phyloP scores from a whole-genome alignment of 441 rosid genomes.

The Aquilaria agallochum region DNA sequence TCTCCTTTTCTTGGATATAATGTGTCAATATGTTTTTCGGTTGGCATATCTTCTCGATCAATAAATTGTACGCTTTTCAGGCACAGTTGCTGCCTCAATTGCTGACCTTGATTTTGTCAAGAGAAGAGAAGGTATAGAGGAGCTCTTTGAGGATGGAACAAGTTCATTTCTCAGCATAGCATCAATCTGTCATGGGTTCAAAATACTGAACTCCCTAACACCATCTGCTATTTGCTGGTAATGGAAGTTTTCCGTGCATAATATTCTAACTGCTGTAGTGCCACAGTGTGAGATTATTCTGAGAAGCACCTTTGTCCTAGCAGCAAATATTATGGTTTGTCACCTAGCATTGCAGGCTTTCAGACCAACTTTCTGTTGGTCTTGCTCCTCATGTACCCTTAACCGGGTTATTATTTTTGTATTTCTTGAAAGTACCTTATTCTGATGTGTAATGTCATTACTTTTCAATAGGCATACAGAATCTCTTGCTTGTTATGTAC shows the following conservation, averaged over 20 bases:
- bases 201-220: slow-evolving; percentile 66
- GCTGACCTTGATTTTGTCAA: slow-evolving; percentile 95
- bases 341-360: too few species aligned
- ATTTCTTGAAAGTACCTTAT: neutral
- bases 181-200: slow-evolving; percentile 80
- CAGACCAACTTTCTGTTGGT: too few species aligned
- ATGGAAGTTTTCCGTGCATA: slow-evolving; percentile 19
- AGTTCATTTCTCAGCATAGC: slow-evolving; percentile 84
- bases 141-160: slow-evolving; percentile 92
- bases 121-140: slow-evolving; percentile 84
- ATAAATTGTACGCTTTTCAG: slow-evolving; percentile 35
- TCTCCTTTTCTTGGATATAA: too few species aligned
- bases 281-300: too few species aligned
- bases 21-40: neutral
- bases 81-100: slow-evolving; percentile 88
- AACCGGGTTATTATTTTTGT: too few species aligned
- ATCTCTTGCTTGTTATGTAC: slow-evolving; percentile 60
- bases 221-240: slow-evolving; percentile 63
- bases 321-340: too few species aligned
- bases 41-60: slow-evolving; percentile 1
- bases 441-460: neutral
- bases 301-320: too few species aligned
- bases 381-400: too few species aligned
- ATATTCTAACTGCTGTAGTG: neutral
- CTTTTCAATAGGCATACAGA: slow-evolving; percentile 58